These are phyloP conservation scores for Haplosporangium gracile DNA, from an alignment of 192 early-diverging fungal species.

Conservation along the genomic window DNA sequence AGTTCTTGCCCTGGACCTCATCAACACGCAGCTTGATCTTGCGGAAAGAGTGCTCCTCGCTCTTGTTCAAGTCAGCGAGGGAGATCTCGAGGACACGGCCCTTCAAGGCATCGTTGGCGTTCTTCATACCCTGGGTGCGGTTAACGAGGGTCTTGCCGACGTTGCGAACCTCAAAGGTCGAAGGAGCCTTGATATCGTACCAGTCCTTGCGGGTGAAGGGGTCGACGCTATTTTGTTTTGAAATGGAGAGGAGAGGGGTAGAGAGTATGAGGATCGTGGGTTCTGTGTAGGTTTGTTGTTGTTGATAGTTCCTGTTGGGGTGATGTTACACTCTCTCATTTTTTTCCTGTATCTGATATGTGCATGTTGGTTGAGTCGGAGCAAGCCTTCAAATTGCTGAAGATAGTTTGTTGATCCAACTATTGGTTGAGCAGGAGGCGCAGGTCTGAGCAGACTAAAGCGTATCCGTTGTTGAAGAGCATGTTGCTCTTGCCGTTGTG, in stretches of 20 bases:
- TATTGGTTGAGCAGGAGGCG: not conserved
- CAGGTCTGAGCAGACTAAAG: not conserved
- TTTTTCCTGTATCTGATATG: not conserved
- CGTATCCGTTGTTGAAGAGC: not conserved
- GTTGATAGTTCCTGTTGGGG: slow-evolving; percentile 2
- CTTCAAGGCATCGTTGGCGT: slow-evolving; percentile 97
- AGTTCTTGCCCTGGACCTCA: slow-evolving; percentile 98
- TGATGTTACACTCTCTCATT: not conserved
- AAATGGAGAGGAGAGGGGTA: not conserved
- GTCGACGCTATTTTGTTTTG: slow-evolving; percentile 83
- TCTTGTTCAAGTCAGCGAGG: slow-evolving; percentile 95
- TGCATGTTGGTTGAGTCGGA: not conserved
- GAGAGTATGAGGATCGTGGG: slow-evolving; percentile 6
- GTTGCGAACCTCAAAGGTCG: slow-evolving; percentile 93
- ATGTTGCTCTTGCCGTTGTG: not conserved
- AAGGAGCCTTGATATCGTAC: slow-evolving; percentile 99
- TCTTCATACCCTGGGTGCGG: slow-evolving; percentile 98
- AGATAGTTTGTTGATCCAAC: not conserved
- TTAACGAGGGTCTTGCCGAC: slow-evolving; percentile 99
- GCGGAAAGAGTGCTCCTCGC: slow-evolving; percentile 93
- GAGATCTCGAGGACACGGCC: slow-evolving; percentile 97
- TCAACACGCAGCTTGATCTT: slow-evolving; percentile 98
- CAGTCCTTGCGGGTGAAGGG: slow-evolving; percentile 99
- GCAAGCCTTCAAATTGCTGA: not conserved
- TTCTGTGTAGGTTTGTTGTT: not conserved